Percentiles rank a stretch among this genome's conserved stretches.
Evolutionary conservation across 352 stramenopile genomes (phyloP).

Genomic region (Phytophthora podocarpi): DNA sequence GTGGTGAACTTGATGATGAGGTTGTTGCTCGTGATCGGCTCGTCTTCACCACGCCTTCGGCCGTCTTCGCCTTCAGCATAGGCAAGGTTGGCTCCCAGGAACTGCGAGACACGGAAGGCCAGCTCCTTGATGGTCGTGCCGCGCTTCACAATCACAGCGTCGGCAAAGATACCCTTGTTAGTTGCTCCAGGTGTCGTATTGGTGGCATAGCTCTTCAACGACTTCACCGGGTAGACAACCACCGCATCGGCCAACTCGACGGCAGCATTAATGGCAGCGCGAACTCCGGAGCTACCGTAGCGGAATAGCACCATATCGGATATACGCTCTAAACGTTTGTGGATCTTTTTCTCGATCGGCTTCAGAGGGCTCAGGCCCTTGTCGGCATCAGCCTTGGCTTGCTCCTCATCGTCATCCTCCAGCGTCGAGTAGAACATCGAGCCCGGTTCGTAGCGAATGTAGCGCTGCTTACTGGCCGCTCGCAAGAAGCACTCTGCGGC

Average conservation of each 20-base stretch:
- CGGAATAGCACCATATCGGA: conserved; percentile 92
- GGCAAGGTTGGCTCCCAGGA: conserved; percentile 75
- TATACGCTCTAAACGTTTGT: conserved; percentile 83
- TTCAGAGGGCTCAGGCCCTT: conserved; percentile 52
- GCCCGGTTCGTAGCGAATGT: conserved; percentile 86
- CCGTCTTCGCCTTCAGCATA: conserved; percentile 86
- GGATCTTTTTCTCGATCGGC: conserved; percentile 78
- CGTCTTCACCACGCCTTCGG: conserved; percentile 72
- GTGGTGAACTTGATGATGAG: conserved; percentile 85
- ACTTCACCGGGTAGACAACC: conserved; percentile 88
- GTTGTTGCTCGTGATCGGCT: conserved; percentile 60
- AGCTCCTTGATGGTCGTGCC: conserved; percentile 84
- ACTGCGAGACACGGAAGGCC: conserved; percentile 66
- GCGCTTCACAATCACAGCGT: conserved; percentile 76
- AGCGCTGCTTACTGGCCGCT: conserved; percentile 71
- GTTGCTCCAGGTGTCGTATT: conserved; percentile 44
- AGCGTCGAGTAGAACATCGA: conserved; percentile 87
- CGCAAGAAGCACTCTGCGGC: conserved; percentile 87
- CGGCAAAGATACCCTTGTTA: conserved; percentile 75
- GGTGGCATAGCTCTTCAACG: conserved; percentile 84
- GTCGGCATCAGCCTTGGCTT: conserved; percentile 28
- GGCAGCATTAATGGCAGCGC: conserved; percentile 84
- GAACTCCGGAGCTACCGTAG: conserved; percentile 86
- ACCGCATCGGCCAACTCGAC: conserved; percentile 84
- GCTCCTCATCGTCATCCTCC: conserved; percentile 60